Percentiles rank a stretch among this genome's conserved stretches.
phyloP scores from a whole-genome alignment of 2,329 filamentous ascomycete species.

The Aureobasidium mangrovei region DNA sequence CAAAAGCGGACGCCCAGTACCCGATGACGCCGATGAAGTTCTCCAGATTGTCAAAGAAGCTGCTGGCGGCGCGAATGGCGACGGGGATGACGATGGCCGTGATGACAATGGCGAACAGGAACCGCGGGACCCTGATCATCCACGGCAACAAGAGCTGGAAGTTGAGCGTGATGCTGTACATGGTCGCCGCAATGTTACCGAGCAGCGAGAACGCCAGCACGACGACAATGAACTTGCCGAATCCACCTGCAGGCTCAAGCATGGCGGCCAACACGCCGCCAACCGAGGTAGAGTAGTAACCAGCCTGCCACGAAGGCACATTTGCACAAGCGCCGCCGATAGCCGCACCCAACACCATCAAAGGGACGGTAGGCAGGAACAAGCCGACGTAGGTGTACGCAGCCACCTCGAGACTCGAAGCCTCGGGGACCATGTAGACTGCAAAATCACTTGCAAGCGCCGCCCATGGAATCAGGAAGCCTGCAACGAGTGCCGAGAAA shows the following conservation, averaged over 20 bases:
- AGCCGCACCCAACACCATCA: conserved; percentile 34
- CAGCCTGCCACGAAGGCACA: conserved; percentile 24
- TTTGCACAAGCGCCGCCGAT: conserved; percentile 31
- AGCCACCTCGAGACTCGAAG: conserved; percentile 31
- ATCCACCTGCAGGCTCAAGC: conserved; percentile 33
- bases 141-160: conserved; percentile 31
- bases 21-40: conserved; percentile 41
- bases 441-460: conserved; percentile 34
- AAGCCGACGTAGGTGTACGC: conserved; percentile 31
- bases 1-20: conserved; percentile 39
- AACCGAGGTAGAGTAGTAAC: conserved; percentile 30
- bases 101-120: conserved; percentile 34
- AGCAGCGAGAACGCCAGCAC: conserved; percentile 35
- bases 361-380: conserved; percentile 27
- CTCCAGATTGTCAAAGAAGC: conserved; percentile 36
- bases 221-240: conserved; percentile 37
- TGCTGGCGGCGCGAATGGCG: conserved; percentile 35
- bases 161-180: conserved; percentile 38
- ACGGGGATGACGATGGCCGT: conserved; percentile 36
- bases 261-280: conserved; percentile 34
- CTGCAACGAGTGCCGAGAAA: conserved; percentile 54
- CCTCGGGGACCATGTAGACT: conserved; percentile 34
- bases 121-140: conserved; percentile 29
- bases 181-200: conserved; percentile 37
- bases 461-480: conserved; percentile 51